phyloP scores from a whole-genome alignment of 225 moss, liverwort and hornwort genomes.

The Asterella californica region DNA sequence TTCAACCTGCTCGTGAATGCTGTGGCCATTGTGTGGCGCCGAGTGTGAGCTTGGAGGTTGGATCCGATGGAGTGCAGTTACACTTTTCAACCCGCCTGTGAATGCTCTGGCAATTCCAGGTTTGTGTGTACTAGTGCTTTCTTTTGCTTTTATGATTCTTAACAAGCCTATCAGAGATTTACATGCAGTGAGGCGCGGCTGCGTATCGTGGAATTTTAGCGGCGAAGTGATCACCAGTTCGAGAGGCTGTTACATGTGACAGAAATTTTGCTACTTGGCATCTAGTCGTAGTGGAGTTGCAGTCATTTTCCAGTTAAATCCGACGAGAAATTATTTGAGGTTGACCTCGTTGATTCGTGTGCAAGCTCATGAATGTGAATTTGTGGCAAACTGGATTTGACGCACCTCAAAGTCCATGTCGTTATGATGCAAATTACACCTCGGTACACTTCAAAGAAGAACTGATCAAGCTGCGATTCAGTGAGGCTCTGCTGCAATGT shows the following conservation, averaged over 20 bases:
- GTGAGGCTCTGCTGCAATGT: background rate
- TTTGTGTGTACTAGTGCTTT: slow-evolving; percentile 27
- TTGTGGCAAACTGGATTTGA: background rate
- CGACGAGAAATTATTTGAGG: background rate
- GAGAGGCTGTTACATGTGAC: no score
- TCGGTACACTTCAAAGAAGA: background rate
- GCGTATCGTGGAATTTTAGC: background rate
- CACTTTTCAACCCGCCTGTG: slow-evolving; percentile 76
- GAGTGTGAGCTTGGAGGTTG: slow-evolving; percentile 78
- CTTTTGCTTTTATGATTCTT: background rate
- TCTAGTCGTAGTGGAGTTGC: background rate
- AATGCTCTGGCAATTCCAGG: slow-evolving; percentile 78
- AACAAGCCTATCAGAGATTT: background rate
- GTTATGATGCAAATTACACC: background rate
- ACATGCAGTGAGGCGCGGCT: background rate
- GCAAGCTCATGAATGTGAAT: background rate
- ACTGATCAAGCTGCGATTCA: background rate
- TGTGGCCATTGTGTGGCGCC: slow-evolving; percentile 45
- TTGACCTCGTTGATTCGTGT: background rate
- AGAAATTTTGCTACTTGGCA: background rate
- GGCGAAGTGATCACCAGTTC: background rate
- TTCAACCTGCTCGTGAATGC: slow-evolving; percentile 83
- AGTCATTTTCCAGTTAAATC: background rate
- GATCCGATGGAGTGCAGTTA: slow-evolving; percentile 83
- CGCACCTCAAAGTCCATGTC: background rate